Conservation (phyloP, 768 basidiomycete species). For the Rhizopogon vesiculosus region DNA sequence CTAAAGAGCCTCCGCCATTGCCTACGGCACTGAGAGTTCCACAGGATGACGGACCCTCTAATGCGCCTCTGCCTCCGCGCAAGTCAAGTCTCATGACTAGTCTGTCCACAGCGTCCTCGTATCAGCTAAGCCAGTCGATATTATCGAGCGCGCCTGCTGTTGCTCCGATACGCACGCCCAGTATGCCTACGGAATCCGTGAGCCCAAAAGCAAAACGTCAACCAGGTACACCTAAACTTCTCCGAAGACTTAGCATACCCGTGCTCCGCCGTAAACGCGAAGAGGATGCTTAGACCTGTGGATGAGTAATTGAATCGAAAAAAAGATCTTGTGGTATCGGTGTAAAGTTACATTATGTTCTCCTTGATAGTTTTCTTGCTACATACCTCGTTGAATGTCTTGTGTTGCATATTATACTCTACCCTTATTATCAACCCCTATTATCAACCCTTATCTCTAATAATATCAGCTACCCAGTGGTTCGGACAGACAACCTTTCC, state of each 20-base stretch:
- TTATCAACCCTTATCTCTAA: too few relatives aligned
- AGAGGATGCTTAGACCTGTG: not conserved
- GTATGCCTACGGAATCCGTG: not conserved
- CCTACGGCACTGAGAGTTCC: conserved; percentile 1
- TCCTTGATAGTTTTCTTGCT: not conserved
- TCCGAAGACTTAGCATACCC: conserved; percentile 24
- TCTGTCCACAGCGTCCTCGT: not conserved
- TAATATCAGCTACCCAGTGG: too few relatives aligned
- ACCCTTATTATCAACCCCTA: not conserved
- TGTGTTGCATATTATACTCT: not conserved
- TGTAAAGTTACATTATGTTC: too few relatives aligned
- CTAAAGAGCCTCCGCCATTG: conserved; percentile 8
- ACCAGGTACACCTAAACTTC: conserved; percentile 14
- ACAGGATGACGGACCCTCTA: conserved; percentile 10
- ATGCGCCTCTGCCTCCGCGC: not conserved
- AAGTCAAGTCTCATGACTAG: not conserved
- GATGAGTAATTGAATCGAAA: too few relatives aligned
- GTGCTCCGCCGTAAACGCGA: conserved; percentile 23
- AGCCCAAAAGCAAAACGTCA: conserved; percentile 6
- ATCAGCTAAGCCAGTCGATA: conserved; percentile 15
- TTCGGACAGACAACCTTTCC: too few relatives aligned
- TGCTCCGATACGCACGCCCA: not conserved
- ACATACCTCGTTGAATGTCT: not conserved
- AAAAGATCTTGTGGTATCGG: not conserved
- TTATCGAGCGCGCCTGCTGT: conserved; percentile 15